phyloP scores from a whole-genome alignment of 2,329 filamentous ascomycete species.

The Pestalotiopsis sp. region DNA sequence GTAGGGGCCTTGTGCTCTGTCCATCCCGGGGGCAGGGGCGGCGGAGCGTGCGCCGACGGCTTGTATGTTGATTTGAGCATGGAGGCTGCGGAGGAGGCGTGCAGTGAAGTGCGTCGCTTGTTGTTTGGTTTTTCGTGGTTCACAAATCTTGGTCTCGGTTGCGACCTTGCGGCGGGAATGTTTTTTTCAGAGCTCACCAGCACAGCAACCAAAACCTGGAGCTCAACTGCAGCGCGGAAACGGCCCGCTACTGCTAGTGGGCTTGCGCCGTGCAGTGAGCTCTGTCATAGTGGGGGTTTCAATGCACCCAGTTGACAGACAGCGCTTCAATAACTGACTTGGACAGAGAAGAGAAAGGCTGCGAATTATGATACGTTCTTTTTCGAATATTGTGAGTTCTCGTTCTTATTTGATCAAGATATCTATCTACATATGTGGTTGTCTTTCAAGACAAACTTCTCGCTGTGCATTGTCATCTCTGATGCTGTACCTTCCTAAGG shows the following conservation, averaged over 20 bases:
- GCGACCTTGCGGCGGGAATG: background rate
- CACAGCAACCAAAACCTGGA: background rate
- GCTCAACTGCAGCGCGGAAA: background rate
- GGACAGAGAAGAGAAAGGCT: too few relatives aligned
- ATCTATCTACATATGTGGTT: background rate
- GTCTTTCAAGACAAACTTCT: background rate
- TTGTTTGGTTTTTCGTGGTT: background rate
- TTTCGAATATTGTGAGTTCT: background rate
- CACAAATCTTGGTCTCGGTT: background rate
- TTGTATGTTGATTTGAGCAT: slow-evolving; percentile 83
- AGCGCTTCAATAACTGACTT: too few relatives aligned
- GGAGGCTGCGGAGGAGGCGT: background rate
- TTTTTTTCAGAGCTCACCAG: background rate
- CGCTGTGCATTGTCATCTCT: background rate
- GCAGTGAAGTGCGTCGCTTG: too few relatives aligned
- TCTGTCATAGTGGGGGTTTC: background rate
- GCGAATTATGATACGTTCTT: background rate
- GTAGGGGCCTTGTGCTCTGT: slow-evolving; percentile 90
- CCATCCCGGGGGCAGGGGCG: slow-evolving; percentile 79
- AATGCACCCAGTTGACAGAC: too few relatives aligned
- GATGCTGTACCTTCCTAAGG: background rate
- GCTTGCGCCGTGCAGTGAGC: background rate
- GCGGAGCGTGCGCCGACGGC: slow-evolving; percentile 48
- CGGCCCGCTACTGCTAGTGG: background rate
- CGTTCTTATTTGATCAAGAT: background rate